A percentile compares a stretch with the other conserved stretches of the same genome.
Evolutionary conservation across 2,329 filamentous ascomycete genomes (phyloP).

Genomic region (Thyridium curvatum): DNA sequence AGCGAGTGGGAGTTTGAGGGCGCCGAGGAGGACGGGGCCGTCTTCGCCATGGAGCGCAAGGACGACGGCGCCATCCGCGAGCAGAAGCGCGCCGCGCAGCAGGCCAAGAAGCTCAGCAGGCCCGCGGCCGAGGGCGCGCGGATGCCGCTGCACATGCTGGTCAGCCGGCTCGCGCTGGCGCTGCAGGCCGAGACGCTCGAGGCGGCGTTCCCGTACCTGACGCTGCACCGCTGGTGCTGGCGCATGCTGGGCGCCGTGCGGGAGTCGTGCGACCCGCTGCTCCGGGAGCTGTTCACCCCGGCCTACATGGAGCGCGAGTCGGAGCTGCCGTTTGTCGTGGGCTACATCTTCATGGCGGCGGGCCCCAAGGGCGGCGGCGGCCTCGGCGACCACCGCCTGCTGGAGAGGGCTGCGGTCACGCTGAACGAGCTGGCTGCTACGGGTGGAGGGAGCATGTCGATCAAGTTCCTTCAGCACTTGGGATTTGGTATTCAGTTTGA

Average conservation of each 20-base stretch:
- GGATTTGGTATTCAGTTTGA: too few relatives aligned
- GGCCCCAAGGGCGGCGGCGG: neutral
- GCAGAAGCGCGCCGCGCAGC: neutral
- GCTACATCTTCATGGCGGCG: constrained; percentile 29
- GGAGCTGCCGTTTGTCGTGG: constrained; percentile 32
- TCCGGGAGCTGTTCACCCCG: constrained; percentile 23
- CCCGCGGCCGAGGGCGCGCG: constrained; percentile 6
- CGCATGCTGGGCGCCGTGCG: constrained; percentile 24
- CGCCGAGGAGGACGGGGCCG: constrained; percentile 8
- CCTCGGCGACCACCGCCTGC: neutral
- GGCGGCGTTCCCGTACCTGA: constrained; percentile 31
- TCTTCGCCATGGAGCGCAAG: constrained; percentile 6
- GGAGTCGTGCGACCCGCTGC: constrained; percentile 18
- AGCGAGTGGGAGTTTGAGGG: constrained; percentile 14
- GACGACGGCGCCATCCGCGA: neutral
- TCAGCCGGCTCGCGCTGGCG: constrained; percentile 21
- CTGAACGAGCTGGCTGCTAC: too few relatives aligned
- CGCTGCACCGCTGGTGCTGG: constrained; percentile 33
- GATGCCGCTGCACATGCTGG: constrained; percentile 17
- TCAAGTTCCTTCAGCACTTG: too few relatives aligned
- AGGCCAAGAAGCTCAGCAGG: constrained; percentile 5
- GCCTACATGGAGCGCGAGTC: constrained; percentile 29
- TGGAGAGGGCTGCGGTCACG: neutral
- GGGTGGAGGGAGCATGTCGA: too few relatives aligned
- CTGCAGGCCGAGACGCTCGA: constrained; percentile 29